phyloP scores from a whole-genome alignment of 805 yeast species.

The Blastobotrys chiropterorum region DNA sequence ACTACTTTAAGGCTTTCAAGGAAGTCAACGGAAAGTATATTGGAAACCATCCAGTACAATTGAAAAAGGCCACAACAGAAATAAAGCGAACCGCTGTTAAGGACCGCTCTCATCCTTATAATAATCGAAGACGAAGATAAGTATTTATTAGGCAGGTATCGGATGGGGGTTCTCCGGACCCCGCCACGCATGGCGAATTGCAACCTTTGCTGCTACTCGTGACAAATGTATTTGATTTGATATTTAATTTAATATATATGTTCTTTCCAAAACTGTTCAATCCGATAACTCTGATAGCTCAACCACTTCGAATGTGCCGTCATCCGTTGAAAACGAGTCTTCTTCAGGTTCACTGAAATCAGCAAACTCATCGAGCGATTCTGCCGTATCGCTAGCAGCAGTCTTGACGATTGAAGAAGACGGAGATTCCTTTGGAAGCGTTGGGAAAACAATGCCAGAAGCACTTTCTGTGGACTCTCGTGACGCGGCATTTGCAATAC shows the following conservation, averaged over 20 bases:
- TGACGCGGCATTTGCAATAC: too few relatives aligned
- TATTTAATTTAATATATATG: neutral
- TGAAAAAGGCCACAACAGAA: conserved; percentile 50
- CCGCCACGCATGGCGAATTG: neutral
- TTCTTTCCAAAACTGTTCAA: neutral
- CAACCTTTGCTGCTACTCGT: too few relatives aligned
- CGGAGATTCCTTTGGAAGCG: neutral
- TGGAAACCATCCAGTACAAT: conserved; percentile 65
- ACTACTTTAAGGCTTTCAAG: conserved; percentile 63
- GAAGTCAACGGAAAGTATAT: conserved; percentile 73
- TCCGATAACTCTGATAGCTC: neutral
- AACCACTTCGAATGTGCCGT: neutral
- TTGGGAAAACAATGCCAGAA: neutral
- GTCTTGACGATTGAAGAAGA: neutral
- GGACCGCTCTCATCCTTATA: neutral
- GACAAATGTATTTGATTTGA: too few relatives aligned
- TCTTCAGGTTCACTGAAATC: neutral
- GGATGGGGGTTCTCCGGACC: too few relatives aligned
- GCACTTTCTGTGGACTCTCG: conserved; percentile 6
- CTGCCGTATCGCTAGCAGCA: neutral
- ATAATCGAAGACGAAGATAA: neutral
- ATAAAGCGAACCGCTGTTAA: conserved; percentile 10
- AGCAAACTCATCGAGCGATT: neutral
- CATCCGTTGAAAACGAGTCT: neutral
- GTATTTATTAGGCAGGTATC: neutral